Conservation (phyloP, 306 rosid genomes). For the Quillaja saponaria region DNA sequence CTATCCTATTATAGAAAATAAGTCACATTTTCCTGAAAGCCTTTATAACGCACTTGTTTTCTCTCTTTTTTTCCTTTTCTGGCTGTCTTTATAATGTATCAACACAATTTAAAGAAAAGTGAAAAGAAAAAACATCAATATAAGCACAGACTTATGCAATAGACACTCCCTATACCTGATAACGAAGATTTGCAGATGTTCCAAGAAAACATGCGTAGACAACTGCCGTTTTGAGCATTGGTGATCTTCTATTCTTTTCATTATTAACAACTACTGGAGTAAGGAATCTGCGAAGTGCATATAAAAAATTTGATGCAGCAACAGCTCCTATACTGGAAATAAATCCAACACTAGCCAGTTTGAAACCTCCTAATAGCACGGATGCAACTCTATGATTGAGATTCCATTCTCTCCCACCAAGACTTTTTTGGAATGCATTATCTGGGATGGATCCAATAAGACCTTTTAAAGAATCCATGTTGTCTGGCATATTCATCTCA, state of each 20-base stretch:
- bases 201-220: slow-evolving; percentile 73
- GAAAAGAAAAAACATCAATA: slow-evolving; percentile 22
- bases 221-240: slow-evolving; percentile 78
- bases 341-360: slow-evolving; percentile 87
- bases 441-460: slow-evolving; percentile 94
- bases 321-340: slow-evolving; percentile 89
- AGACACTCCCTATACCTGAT: slow-evolving; percentile 63
- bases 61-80: no score
- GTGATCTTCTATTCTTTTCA: slow-evolving; percentile 65
- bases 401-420: slow-evolving; percentile 84
- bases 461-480: slow-evolving; percentile 60
- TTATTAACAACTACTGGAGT: slow-evolving; percentile 53
- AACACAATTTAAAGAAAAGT: no score
- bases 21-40: slow-evolving; percentile 22
- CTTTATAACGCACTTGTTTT: no score
- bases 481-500: slow-evolving; percentile 55
- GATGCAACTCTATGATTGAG: slow-evolving; percentile 82
- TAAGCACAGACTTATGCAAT: slow-evolving; percentile 13
- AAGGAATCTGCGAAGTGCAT: slow-evolving; percentile 56
- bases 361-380: slow-evolving; percentile 84
- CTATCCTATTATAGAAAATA: slow-evolving; percentile 17
- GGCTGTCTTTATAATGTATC: no score
- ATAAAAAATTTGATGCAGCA: slow-evolving; percentile 72
- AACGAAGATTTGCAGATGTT: slow-evolving; percentile 85
- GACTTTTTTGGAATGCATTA: slow-evolving; percentile 91